Conservation (phyloP, 2,329 filamentous ascomycete genomes). For the Tolypocladium capitatum region DNA sequence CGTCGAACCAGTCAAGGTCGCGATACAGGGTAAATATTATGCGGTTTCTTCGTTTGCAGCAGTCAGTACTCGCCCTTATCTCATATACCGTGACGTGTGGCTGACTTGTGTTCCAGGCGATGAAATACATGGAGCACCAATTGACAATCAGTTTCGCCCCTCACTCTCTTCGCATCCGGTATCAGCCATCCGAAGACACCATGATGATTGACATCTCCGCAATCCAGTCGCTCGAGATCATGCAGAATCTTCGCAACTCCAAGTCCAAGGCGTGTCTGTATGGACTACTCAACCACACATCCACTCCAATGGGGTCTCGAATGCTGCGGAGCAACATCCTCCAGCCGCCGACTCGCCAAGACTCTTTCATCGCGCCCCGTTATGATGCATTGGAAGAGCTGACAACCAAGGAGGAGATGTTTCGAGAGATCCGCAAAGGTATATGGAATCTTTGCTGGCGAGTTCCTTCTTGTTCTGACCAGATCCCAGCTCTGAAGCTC, state of each 20-base stretch:
- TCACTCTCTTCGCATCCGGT: constrained; percentile 52
- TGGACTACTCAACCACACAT: constrained; percentile 70
- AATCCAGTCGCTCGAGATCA: constrained; percentile 73
- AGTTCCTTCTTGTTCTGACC: not conserved
- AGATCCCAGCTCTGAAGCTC: constrained; percentile 47
- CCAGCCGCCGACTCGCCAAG: constrained; percentile 65
- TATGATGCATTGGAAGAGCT: constrained; percentile 80
- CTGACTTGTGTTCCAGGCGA: constrained; percentile 36
- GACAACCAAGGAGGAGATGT: constrained; percentile 71
- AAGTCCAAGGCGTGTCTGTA: constrained; percentile 76
- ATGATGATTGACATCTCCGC: constrained; percentile 95
- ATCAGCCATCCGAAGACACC: constrained; percentile 76
- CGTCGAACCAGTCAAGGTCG: constrained; percentile 65
- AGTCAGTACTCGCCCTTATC: constrained; percentile 34
- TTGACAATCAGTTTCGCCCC: constrained; percentile 43
- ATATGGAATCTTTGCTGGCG: constrained; percentile 1
- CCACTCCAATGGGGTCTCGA: constrained; percentile 78
- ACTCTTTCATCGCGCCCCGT: constrained; percentile 52
- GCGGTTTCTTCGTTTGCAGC: constrained; percentile 76
- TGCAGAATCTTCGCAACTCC: constrained; percentile 68
- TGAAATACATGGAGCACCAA: constrained; percentile 68
- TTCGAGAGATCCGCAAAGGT: constrained; percentile 62
- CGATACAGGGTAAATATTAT: constrained; percentile 72
- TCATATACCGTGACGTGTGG: no score
- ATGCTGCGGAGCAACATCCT: constrained; percentile 75